These are phyloP conservation scores for Verticillium zaregamsianum DNA, from an alignment of 2,329 filamentous ascomycete species.

Conservation along the genomic window DNA sequence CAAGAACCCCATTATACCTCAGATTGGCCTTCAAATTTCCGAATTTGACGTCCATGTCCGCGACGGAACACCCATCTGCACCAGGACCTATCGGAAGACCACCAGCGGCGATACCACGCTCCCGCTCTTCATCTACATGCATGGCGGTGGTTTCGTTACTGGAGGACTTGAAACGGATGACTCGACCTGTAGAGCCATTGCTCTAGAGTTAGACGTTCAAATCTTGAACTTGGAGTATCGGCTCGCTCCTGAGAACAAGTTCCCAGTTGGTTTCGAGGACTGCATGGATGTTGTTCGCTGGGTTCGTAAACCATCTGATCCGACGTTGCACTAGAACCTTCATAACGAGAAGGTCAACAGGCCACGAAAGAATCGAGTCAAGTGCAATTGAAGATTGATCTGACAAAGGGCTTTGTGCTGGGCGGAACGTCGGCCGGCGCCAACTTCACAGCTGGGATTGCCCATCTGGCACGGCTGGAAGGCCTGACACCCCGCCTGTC, in stretches of 20 bases:
- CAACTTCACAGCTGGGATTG: conserved; percentile 43
- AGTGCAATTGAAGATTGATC: conserved; percentile 30
- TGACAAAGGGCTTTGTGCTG: conserved; percentile 41
- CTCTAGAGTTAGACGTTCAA: conserved; percentile 20
- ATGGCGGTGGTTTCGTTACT: conserved; percentile 20
- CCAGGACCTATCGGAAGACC: conserved; percentile 16
- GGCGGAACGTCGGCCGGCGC: conserved; percentile 47
- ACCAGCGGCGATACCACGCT: conserved; percentile 4
- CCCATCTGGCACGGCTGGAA: conserved; percentile 33
- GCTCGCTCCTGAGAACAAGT: conserved; percentile 45
- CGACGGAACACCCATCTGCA: conserved; percentile 12
- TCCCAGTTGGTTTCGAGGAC: conserved; percentile 41
- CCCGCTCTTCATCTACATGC: conserved; percentile 20
- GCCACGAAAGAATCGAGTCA: conserved; percentile 11
- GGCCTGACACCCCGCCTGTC: conserved; percentile 16
- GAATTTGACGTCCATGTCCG: conserved; percentile 17
- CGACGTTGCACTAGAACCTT: no score
- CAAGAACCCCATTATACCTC: conserved; percentile 15
- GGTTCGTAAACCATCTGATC: conserved; percentile 8
- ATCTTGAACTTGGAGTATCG: conserved; percentile 46
- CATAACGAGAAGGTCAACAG: background rate
- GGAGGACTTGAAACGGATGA: conserved; percentile 22
- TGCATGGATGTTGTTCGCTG: conserved; percentile 33
- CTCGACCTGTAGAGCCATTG: conserved; percentile 16
- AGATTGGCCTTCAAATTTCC: conserved; percentile 16